Evolutionary conservation across 495 filamentous ascomycete species (phyloP).

Genomic region (Annulohypoxylon bovei): DNA sequence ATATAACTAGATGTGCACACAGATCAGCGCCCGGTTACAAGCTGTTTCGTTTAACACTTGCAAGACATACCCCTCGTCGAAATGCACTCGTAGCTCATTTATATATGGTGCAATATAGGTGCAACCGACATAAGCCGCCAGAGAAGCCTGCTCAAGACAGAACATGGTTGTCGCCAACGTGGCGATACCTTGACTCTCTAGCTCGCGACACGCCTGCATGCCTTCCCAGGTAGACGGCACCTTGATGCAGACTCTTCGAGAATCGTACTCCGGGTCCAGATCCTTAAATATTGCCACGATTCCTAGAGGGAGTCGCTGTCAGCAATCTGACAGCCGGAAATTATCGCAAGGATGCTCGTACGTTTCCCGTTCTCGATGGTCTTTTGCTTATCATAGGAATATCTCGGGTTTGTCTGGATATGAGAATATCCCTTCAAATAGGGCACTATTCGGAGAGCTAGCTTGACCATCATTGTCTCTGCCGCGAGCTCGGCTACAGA

Average conservation of each 20-base stretch:
- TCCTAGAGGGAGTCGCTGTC: constrained; percentile 45
- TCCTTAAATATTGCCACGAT: constrained; percentile 59
- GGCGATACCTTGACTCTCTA: constrained; percentile 61
- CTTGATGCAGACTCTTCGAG: constrained; percentile 68
- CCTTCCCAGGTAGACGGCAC: constrained; percentile 73
- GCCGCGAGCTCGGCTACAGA: constrained; percentile 62
- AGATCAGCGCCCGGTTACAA: constrained; percentile 19
- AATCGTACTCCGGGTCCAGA: constrained; percentile 59
- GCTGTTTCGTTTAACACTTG: background rate
- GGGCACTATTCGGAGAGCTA: constrained; percentile 62
- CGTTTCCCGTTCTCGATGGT: constrained; percentile 65
- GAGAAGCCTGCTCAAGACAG: constrained; percentile 64
- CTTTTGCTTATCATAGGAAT: constrained; percentile 62
- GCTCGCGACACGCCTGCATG: constrained; percentile 66
- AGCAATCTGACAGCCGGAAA: background rate
- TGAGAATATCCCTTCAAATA: constrained; percentile 66
- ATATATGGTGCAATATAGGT: constrained; percentile 71
- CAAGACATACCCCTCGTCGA: constrained; percentile 59
- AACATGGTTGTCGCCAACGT: constrained; percentile 72
- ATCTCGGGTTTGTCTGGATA: constrained; percentile 70
- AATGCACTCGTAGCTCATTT: constrained; percentile 71
- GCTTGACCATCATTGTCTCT: constrained; percentile 66
- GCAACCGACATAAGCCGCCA: constrained; percentile 66
- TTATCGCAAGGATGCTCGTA: constrained; percentile 43
- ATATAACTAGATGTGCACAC: constrained; percentile 48